Base-by-base conservation (phyloP, 371 early-diverging fungal species). In the Mortierella sp. region DNA sequence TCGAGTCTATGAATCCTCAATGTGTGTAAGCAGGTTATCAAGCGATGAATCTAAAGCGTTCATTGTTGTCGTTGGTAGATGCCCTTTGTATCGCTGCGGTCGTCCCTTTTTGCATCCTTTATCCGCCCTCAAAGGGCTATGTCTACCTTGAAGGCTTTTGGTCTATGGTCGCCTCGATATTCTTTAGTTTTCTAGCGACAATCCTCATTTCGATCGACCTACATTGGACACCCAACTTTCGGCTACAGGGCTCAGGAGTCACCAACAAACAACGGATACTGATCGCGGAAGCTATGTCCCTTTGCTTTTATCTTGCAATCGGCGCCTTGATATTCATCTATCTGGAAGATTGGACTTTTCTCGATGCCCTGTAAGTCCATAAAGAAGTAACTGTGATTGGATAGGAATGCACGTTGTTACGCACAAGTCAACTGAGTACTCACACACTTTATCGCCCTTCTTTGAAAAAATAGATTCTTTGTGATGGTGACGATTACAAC, bases 401-500 rank as follows among this genome's bases (percentile, higher is more conserved):
- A 43, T 45, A 24, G 29, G 29, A 37, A 16, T 68, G 4, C 64
- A n/a, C 16, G n/a, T 8, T 7, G 4, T 16, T 9, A 31, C 6
- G 22, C 14, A 44, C 11, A 13, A 43, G 29, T n/a, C 19, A 7
- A n/a, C 26, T 24, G 8, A 63, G 13, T 44, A 24, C 16, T 31
- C n/a, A 65, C 16, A 3, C 8, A 26, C 40, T 22, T 22, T 68
- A 0, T 29, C 4, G 40, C 34, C 6, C 7, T 14, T 55, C 31
- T 64, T 24, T 11, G 9, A 22, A 13, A 0, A 22, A 13, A 0
- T 64, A 80, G 81, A 45, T 82, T 78, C 73, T 82, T 82, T 72
- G 78, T 70, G 19, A 69, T 78, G 70, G 71, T 74, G 19, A 82
- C 83, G 19, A 77, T 82, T 16, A 82, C 83, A 41, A 82, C 83